A percentile compares a stretch with the other conserved stretches of the same genome.
Conservation (phyloP, 2,329 filamentous ascomycete species). For the Salinomyces thailandicus region DNA sequence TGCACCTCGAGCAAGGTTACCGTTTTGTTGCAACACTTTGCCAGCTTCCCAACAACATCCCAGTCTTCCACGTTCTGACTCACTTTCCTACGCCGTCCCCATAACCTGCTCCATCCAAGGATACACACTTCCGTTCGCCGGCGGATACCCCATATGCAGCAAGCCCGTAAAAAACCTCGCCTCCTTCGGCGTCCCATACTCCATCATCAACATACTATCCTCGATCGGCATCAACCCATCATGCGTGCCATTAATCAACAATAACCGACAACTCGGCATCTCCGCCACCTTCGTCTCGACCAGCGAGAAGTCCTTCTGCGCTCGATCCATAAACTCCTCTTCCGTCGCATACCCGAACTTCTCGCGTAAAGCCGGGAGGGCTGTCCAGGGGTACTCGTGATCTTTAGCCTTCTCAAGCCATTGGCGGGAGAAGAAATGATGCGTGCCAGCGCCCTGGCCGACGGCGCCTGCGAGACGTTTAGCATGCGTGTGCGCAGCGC, state of each 20-base stretch:
- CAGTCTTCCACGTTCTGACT: too few relatives aligned
- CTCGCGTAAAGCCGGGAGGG: conserved; percentile 38
- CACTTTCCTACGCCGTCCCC: conserved; percentile 14
- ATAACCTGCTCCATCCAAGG: conserved; percentile 53
- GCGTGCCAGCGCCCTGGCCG: conserved; percentile 53
- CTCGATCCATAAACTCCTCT: conserved; percentile 45
- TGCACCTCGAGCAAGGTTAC: too few relatives aligned
- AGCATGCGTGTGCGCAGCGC: conserved; percentile 57
- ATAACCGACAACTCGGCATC: conserved; percentile 44
- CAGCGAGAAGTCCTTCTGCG: conserved; percentile 52
- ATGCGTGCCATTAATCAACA: conserved; percentile 51
- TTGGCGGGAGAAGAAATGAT: conserved; percentile 49
- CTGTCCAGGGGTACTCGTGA: conserved; percentile 46
- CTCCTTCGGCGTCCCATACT: conserved; percentile 56
- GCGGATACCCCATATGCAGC: conserved; percentile 59
- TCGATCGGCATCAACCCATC: conserved; percentile 60
- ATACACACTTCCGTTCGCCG: conserved; percentile 47
- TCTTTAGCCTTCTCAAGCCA: conserved; percentile 54
- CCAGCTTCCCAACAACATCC: too few relatives aligned
- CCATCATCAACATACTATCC: conserved; percentile 54
- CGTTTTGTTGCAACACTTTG: too few relatives aligned
- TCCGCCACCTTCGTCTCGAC: conserved; percentile 50
- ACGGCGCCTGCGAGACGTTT: conserved; percentile 44
- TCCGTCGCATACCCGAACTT: conserved; percentile 53
- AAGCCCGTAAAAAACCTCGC: conserved; percentile 51